Evolutionary conservation across 208 protist genomes (phyloP).

Genomic region (Crithidia brevicula): DNA sequence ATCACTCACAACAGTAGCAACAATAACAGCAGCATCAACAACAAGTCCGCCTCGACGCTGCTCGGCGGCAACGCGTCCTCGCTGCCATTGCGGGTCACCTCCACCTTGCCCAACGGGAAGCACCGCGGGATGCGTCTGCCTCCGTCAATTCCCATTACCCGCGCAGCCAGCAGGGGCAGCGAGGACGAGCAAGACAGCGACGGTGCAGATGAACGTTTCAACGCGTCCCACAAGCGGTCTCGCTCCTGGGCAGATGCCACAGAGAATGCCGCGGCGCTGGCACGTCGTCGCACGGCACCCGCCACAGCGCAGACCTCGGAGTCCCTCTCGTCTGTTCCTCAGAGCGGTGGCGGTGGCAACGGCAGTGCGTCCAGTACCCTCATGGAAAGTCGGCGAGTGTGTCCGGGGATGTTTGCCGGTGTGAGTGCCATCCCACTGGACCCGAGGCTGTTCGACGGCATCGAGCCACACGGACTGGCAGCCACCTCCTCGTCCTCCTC

Average conservation of each 20-base stretch:
- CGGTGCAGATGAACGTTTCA: background rate
- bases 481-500: background rate
- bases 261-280: background rate
- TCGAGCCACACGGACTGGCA: background rate
- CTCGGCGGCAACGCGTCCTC: slow-evolving; percentile 21
- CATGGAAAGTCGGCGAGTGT: slow-evolving; percentile 12
- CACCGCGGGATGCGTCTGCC: slow-evolving; percentile 24
- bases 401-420: slow-evolving; percentile 60
- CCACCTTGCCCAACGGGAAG: slow-evolving; percentile 1
- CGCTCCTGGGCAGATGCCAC: slow-evolving; percentile 27
- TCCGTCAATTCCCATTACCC: slow-evolving; percentile 23
- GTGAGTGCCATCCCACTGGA: slow-evolving; percentile 58
- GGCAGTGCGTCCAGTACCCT: background rate
- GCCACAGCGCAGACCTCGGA: background rate
- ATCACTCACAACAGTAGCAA: background rate
- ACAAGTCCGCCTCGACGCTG: slow-evolving; percentile 8
- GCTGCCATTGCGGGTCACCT: slow-evolving; percentile 12
- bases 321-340: background rate
- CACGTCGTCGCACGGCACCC: background rate
- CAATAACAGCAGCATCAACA: background rate
- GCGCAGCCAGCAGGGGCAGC: background rate
- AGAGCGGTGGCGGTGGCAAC: background rate
- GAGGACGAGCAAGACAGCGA: background rate
- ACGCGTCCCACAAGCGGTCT: slow-evolving; percentile 18
- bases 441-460: slow-evolving; percentile 54